Base-by-base conservation (phyloP, 83 land plant genomes). In the Larix sibirica region DNA sequence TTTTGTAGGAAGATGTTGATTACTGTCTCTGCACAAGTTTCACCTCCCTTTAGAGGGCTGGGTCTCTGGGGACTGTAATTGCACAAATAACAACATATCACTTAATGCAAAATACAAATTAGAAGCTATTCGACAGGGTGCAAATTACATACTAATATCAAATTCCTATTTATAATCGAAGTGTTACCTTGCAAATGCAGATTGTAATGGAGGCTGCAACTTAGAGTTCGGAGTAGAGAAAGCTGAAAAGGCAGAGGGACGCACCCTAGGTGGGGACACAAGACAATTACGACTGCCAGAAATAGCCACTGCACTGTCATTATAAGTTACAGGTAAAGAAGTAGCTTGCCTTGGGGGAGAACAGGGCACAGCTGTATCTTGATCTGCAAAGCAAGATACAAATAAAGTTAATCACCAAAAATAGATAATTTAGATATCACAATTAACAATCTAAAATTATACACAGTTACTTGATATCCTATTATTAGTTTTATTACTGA, bases 21-120 rank as follows among this genome's bases (percentile, higher is more conserved):
- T 47, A 94, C 98, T 17, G 94, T 94, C 69, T 95, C 99, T 9
- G 95, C 98, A 84, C 93, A 92, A 13, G 99, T 93, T 86, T 95
- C 98, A 3, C 99, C 98, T 60, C 90, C 98, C 31, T 91, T 94
- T 47, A 86, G 85, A 21, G 98, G 96, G 80, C 83, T 90, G 61
- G 89, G 94, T 65, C 95, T 81, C 63, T 96, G 93, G 76, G 98
- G 98, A 81, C 98, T 96, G 92, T 59, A 87, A 82, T 67, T n/a
- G 3, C 47, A 24, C 17, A 80, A 63, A 28, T 12, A 80, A 28
- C 69, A 31, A 62, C 58, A 54, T 2, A 54, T 54, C 16, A 12
- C 16, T 54, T 54, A n/a, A 42, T 31, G 40, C 40, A 76, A 36
- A n/a, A 26, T 14, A 9, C 13, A 13, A 76, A 76, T 54, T 54